Percentiles rank a stretch among this genome's conserved stretches.
These are phyloP conservation scores for Coemansia sp. DNA, from an alignment of 192 early-diverging fungal genomes.

Conservation along the genomic window DNA sequence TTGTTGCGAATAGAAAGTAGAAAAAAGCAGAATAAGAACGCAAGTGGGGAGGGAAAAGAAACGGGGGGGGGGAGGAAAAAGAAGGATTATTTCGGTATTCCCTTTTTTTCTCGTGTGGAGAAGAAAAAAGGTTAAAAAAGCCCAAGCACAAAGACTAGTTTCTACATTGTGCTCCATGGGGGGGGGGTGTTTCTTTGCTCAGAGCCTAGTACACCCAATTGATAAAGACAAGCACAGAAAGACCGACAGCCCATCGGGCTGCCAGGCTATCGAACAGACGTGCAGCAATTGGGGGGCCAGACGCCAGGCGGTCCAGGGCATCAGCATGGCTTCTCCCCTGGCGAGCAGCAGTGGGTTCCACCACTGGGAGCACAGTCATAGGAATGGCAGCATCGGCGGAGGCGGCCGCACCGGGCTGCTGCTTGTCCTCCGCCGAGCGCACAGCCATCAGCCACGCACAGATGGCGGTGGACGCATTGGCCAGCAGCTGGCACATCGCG, in stretches of 20 bases:
- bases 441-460: conserved; percentile 31
- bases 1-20: not conserved
- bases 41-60: no score
- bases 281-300: conserved; percentile 4
- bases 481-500: conserved; percentile 53
- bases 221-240: not conserved
- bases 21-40: not conserved
- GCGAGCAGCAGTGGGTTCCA: not conserved
- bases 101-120: not conserved
- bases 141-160: not conserved
- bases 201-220: conserved; percentile 23
- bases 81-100: not conserved
- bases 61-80: not conserved
- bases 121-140: not conserved
- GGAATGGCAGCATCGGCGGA: conserved; percentile 11
- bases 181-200: no score
- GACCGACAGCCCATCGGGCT: conserved; percentile 17
- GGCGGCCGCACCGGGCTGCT: not conserved
- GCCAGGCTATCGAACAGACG: conserved; percentile 15
- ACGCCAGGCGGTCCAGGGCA: conserved; percentile 36
- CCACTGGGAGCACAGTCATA: conserved; percentile 20
- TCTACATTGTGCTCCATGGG: not conserved
- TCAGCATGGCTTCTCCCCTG: not conserved
- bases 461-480: conserved; percentile 50
- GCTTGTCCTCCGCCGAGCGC: not conserved